Percentiles rank a stretch among this genome's conserved stretches.
phyloP scores from a whole-genome alignment of 805 yeast genomes.

The Starmerella sp. region DNA sequence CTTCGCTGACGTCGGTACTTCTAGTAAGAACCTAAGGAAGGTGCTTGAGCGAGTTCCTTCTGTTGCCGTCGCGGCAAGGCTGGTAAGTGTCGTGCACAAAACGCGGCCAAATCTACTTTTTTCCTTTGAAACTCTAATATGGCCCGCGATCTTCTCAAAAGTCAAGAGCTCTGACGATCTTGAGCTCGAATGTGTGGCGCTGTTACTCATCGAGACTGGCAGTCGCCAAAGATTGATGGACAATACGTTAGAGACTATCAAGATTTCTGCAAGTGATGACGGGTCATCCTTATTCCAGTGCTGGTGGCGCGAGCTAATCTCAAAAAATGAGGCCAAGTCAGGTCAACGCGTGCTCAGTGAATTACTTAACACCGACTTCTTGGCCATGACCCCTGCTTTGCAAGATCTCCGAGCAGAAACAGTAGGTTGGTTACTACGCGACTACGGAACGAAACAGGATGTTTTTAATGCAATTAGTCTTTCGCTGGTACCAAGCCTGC shows the following conservation, averaged over 20 bases:
- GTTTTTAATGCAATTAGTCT: not conserved
- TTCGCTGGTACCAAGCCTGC: not conserved
- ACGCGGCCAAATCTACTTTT: not conserved
- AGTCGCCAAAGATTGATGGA: not conserved
- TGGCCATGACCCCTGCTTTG: not conserved
- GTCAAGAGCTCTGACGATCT: not conserved
- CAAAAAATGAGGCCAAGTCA: not conserved
- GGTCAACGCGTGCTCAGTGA: not conserved
- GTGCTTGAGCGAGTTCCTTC: not conserved
- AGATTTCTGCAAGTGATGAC: not conserved
- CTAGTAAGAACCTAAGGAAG: not conserved
- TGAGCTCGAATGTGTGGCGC: not conserved
- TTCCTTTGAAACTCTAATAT: not conserved
- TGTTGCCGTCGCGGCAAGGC: not conserved
- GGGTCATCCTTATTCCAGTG: not conserved
- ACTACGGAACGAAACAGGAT: not conserved
- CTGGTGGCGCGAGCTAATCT: slow-evolving; percentile 1
- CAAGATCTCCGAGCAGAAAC: not conserved
- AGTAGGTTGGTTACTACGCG: not conserved
- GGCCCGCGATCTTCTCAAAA: not conserved
- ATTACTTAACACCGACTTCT: not conserved
- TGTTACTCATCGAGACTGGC: not conserved
- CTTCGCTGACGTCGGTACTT: slow-evolving; percentile 18
- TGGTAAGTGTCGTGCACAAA: not conserved
- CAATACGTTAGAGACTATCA: too few relatives aligned